Percentiles rank a stretch among this genome's conserved stretches.
Evolutionary conservation across 2,329 filamentous ascomycete species (phyloP).

Genomic region (Penicillium sp.): DNA sequence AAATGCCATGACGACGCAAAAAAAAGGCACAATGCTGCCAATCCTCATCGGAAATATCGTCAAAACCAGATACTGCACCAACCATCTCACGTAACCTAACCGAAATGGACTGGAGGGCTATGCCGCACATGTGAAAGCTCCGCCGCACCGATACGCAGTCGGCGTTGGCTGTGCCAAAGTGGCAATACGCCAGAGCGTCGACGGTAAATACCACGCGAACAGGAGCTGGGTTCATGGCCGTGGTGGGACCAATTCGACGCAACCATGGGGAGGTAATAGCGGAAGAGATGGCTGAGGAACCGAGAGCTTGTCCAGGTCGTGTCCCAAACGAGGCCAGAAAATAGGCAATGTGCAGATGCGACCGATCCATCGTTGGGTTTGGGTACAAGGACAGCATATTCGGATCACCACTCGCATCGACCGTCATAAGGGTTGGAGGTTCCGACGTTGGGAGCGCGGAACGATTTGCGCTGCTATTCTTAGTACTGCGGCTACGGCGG

Average conservation of each 20-base stretch:
- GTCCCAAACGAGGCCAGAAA: neutral
- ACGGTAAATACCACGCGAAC: neutral
- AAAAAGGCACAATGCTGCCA: neutral
- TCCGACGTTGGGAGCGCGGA: no score
- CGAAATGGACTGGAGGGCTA: neutral
- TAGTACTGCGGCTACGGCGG: neutral
- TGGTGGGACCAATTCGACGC: no score
- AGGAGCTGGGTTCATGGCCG: no score
- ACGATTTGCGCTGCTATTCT: neutral
- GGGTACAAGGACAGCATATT: neutral
- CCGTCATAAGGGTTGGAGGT: no score
- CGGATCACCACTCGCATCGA: no score
- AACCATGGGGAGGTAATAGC: neutral
- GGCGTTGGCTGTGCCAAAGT: neutral
- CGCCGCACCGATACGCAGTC: neutral
- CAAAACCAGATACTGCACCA: neutral
- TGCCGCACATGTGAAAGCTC: neutral
- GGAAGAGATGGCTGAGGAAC: neutral
- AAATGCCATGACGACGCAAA: neutral
- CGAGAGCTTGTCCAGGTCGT: neutral
- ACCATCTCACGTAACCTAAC: neutral
- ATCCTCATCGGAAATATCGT: neutral
- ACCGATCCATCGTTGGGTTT: neutral
- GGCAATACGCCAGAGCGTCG: neutral
- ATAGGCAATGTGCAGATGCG: neutral